Percentiles rank a stretch among this genome's conserved stretches.
Conservation (phyloP, 1,284 basidiomycete genomes). For the Cutaneotrichosporon arboriforme region DNA sequence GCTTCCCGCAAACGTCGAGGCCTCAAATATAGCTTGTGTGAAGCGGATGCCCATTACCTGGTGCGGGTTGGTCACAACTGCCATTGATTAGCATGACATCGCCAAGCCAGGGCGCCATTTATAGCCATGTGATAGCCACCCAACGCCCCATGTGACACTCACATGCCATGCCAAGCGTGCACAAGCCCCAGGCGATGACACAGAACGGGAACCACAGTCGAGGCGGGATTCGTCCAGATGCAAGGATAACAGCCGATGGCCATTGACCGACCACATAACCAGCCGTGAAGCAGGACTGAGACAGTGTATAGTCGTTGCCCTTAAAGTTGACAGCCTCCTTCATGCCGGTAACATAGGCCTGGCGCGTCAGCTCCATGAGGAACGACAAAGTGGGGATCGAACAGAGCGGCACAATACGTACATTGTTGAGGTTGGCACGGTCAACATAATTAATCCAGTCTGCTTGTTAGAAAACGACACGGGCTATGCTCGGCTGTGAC, state of each 20-base stretch:
- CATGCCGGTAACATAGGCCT: slow-evolving; percentile 35
- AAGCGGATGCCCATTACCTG: slow-evolving; percentile 38
- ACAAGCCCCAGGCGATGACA: slow-evolving; percentile 31
- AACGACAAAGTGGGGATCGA: too few relatives aligned
- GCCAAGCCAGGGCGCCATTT: background rate
- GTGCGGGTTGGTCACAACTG: slow-evolving; percentile 26
- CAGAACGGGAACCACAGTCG: slow-evolving; percentile 41
- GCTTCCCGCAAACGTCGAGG: slow-evolving; percentile 31
- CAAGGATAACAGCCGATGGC: slow-evolving; percentile 33
- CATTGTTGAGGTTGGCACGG: slow-evolving; percentile 2
- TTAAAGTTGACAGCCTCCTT: slow-evolving; percentile 26
- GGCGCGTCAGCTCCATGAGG: background rate
- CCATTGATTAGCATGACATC: background rate
- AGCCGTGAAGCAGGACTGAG: slow-evolving; percentile 31
- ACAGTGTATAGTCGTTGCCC: slow-evolving; percentile 28
- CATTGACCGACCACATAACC: slow-evolving; percentile 38
- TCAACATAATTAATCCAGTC: slow-evolving; percentile 19
- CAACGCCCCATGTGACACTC: background rate
- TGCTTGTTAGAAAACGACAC: background rate
- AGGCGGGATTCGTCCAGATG: slow-evolving; percentile 33
- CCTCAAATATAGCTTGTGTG: slow-evolving; percentile 34
- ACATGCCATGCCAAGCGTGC: slow-evolving; percentile 21
- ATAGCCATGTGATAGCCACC: background rate
- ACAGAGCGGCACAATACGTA: background rate
- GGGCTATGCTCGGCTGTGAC: background rate